Evolutionary conservation across 768 basidiomycete species (phyloP).

Genomic region (Tulasnella sp.): DNA sequence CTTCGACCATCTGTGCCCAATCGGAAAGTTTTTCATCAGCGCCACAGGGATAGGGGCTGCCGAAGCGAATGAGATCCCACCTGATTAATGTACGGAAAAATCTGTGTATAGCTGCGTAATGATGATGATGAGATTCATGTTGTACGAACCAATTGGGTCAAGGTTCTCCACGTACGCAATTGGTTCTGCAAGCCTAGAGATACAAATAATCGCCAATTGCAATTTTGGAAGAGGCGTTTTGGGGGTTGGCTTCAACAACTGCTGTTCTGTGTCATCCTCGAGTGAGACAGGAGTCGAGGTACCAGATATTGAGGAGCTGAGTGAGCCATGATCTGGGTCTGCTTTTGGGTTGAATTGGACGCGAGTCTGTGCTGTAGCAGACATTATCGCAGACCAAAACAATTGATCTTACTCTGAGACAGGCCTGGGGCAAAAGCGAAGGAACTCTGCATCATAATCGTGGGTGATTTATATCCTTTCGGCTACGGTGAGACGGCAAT

Average conservation of each 20-base stretch:
- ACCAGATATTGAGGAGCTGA: background rate
- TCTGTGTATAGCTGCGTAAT: constrained; percentile 2
- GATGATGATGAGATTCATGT: constrained; percentile 1
- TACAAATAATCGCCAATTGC: constrained; percentile 17
- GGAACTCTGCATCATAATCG: too few species aligned
- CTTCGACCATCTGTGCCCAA: constrained; percentile 12
- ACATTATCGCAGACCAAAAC: too few species aligned
- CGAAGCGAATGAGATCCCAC: constrained; percentile 1
- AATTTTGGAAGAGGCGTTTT: constrained; percentile 17
- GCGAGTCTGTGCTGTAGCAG: too few species aligned
- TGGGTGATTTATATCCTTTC: too few species aligned
- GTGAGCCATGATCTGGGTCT: too few species aligned
- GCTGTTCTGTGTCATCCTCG: constrained; percentile 1
- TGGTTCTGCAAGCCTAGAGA: constrained; percentile 18
- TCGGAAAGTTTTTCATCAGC: background rate
- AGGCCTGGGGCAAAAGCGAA: too few species aligned
- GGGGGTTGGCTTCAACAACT: background rate
- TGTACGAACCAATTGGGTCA: background rate
- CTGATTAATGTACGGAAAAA: constrained; percentile 19
- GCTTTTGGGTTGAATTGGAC: too few species aligned
- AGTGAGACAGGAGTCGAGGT: background rate
- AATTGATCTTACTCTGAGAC: too few species aligned
- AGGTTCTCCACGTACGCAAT: constrained; percentile 9
- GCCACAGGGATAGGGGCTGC: background rate
- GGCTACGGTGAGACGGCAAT: too few species aligned